Conservation (phyloP, 2,329 filamentous ascomycete species). For the Nothopassalora personata region DNA sequence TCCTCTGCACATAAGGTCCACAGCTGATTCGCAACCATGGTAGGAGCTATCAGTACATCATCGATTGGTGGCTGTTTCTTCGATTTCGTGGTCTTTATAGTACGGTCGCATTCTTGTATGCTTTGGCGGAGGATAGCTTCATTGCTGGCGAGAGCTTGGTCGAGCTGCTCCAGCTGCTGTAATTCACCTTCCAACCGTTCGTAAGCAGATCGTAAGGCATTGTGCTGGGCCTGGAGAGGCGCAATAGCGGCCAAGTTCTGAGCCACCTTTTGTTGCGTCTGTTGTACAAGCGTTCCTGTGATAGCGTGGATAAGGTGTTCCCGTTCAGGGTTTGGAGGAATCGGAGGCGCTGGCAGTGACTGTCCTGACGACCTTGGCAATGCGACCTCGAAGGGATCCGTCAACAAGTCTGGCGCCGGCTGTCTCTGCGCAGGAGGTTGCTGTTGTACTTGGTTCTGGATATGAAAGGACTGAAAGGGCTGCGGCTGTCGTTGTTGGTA, state of each 20-base stretch:
- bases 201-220: slow-evolving; percentile 67
- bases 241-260: slow-evolving; percentile 71
- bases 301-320: slow-evolving; percentile 77
- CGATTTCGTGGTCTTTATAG: slow-evolving; percentile 66
- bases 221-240: slow-evolving; percentile 71
- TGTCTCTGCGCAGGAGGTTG: slow-evolving; percentile 24
- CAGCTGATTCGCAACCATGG: slow-evolving; percentile 85
- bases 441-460: slow-evolving; percentile 11
- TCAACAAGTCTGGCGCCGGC: slow-evolving; percentile 53
- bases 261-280: slow-evolving; percentile 62
- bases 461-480: slow-evolving; percentile 7
- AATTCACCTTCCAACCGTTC: slow-evolving; percentile 68
- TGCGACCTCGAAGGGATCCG: slow-evolving; percentile 57
- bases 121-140: slow-evolving; percentile 71
- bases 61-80: slow-evolving; percentile 74
- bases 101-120: slow-evolving; percentile 69
- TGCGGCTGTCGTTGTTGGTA: slow-evolving; percentile 11
- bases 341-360: slow-evolving; percentile 66
- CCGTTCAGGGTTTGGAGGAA: slow-evolving; percentile 93
- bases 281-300: slow-evolving; percentile 61
- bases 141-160: slow-evolving; percentile 67
- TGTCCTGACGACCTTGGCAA: slow-evolving; percentile 45
- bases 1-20: slow-evolving; percentile 88
- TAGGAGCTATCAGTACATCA: slow-evolving; percentile 87
- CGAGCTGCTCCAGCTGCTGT: slow-evolving; percentile 63